phyloP scores from a whole-genome alignment of 2,329 filamentous ascomycete species.

The Hypoxylon sp. region DNA sequence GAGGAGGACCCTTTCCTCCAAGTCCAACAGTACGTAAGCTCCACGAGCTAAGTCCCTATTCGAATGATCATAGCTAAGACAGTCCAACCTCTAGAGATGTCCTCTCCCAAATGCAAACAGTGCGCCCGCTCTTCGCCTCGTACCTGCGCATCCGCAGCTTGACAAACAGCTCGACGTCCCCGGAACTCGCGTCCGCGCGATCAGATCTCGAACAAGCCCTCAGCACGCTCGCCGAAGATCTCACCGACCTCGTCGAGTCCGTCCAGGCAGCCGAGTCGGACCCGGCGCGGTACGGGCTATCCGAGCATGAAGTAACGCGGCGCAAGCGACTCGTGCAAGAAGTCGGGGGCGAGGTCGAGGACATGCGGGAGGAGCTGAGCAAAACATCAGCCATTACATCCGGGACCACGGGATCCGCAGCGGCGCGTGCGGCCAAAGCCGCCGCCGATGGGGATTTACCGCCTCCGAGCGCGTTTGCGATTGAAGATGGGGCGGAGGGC shows the following conservation, averaged over 20 bases:
- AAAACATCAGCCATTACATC: slow-evolving; percentile 61
- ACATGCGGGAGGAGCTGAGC: slow-evolving; percentile 87
- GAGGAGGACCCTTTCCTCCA: slow-evolving; percentile 81
- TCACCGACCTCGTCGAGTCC: slow-evolving; percentile 88
- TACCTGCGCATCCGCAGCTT: slow-evolving; percentile 96
- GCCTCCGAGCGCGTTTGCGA: slow-evolving; percentile 70
- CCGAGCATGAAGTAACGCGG: slow-evolving; percentile 84
- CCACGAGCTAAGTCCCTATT: not conserved
- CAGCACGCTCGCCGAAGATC: slow-evolving; percentile 81
- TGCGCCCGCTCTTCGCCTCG: slow-evolving; percentile 90
- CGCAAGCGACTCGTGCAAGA: slow-evolving; percentile 88
- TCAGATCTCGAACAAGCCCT: slow-evolving; percentile 77
- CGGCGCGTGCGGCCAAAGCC: slow-evolving; percentile 52
- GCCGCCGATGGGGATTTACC: slow-evolving; percentile 63
- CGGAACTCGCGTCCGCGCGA: slow-evolving; percentile 86
- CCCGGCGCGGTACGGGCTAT: slow-evolving; percentile 88
- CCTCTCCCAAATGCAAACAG: slow-evolving; percentile 82
- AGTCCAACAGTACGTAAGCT: slow-evolving; percentile 73
- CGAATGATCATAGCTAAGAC: not conserved
- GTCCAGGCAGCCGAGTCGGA: slow-evolving; percentile 90
- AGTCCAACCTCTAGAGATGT: slow-evolving; percentile 77
- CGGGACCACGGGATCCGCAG: slow-evolving; percentile 25
- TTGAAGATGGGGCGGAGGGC: slow-evolving; percentile 65
- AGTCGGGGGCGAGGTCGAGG: slow-evolving; percentile 88
- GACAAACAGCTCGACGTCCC: slow-evolving; percentile 71